Evolutionary conservation across 305 asterid species (phyloP).

Genomic region (Solanum aculeatissimum): DNA sequence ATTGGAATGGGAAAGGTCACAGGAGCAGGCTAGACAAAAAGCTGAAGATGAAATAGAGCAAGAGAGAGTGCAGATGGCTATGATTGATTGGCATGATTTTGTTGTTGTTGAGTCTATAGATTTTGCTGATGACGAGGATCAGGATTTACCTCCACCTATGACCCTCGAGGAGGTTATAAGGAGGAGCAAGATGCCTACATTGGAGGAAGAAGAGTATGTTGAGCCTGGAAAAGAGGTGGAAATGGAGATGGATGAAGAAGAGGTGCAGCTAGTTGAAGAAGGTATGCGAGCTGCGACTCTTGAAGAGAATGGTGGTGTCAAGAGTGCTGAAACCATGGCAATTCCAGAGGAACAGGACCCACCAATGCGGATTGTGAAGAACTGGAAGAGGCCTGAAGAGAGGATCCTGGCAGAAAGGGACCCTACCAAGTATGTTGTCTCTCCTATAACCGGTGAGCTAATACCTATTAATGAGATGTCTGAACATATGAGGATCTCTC

Average conservation of each 20-base stretch:
- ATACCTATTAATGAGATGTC: constrained; percentile 84
- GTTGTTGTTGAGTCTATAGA: constrained; percentile 64
- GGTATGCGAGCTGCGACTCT: constrained; percentile 81
- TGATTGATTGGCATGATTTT: constrained; percentile 79
- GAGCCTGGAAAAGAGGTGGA: constrained; percentile 90
- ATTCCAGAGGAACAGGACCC: constrained; percentile 53
- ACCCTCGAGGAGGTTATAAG: constrained; percentile 80
- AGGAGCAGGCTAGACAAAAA: constrained; percentile 65
- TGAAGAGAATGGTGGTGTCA: constrained; percentile 48
- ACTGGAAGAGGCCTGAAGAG: constrained; percentile 70
- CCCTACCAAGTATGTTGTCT: constrained; percentile 63
- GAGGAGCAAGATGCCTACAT: constrained; percentile 67
- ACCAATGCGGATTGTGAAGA: constrained; percentile 90
- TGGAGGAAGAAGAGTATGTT: constrained; percentile 52
- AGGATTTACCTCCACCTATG: constrained; percentile 78
- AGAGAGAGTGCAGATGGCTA: constrained; percentile 63
- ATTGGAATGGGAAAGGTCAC: constrained; percentile 81
- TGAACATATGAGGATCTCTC: constrained; percentile 93
- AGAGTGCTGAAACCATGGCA: constrained; percentile 31
- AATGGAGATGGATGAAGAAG: constrained; percentile 98
- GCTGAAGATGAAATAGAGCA: constrained; percentile 63
- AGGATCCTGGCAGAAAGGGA: constrained; percentile 50
- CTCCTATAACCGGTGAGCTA: constrained; percentile 87
- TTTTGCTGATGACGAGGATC: constrained; percentile 76
- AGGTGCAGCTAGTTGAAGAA: constrained; percentile 81